These are phyloP conservation scores for Pestalotiopsis sp. DNA, from an alignment of 2,329 filamentous ascomycete species.

Conservation along the genomic window DNA sequence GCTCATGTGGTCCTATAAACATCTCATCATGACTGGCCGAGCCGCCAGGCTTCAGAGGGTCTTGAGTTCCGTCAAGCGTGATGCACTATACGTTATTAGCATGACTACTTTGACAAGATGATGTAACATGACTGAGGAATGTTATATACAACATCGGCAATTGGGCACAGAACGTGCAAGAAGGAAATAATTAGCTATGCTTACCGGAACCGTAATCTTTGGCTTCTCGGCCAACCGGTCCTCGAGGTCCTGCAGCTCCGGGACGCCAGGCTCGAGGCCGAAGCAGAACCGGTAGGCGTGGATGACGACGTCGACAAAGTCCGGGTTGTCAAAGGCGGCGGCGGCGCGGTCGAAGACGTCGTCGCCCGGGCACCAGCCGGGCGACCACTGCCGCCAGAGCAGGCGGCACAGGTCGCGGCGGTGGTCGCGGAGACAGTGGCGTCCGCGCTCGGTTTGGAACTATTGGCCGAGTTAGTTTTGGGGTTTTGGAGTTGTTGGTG, in stretches of 20 bases:
- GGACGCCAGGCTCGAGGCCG: background rate
- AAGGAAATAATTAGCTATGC: background rate
- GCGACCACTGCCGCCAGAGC: conserved; percentile 25
- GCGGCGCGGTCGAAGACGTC: conserved; percentile 21
- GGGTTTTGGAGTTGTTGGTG: background rate
- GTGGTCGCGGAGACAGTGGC: conserved; percentile 18
- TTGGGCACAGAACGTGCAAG: background rate
- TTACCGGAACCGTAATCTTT: conserved; percentile 7
- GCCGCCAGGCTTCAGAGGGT: conserved; percentile 11
- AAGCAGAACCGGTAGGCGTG: conserved; percentile 2
- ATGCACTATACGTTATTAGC: background rate
- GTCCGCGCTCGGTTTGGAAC: conserved; percentile 25
- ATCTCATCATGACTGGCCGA: conserved; percentile 6
- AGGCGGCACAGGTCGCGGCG: conserved; percentile 20
- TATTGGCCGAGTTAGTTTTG: background rate
- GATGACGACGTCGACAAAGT: conserved; percentile 10
- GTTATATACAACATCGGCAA: background rate
- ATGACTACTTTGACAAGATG: background rate
- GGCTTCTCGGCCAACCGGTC: background rate
- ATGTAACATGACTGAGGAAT: background rate
- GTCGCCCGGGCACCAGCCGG: conserved; percentile 23
- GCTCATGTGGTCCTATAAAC: conserved; percentile 8
- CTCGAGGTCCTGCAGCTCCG: conserved; percentile 3
- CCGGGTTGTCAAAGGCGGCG: conserved; percentile 11
- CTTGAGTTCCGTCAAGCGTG: conserved; percentile 9